Evolutionary conservation across 139 green algal species (phyloP).

Genomic region (Volvox reticuliferus): DNA sequence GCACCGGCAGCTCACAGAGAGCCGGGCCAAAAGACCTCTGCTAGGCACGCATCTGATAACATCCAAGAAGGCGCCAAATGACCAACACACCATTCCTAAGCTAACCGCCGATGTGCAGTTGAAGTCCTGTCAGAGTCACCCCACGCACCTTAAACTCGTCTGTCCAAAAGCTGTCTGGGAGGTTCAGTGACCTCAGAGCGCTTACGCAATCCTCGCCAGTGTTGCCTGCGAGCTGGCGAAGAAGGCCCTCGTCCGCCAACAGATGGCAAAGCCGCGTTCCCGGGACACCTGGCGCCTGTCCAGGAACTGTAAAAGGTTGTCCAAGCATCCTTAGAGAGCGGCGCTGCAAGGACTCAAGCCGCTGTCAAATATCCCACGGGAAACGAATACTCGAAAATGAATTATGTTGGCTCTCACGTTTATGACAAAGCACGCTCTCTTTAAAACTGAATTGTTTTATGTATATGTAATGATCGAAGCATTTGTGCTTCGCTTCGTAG

Average conservation of each 20-base stretch:
- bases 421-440: not conserved
- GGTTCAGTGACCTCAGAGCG: slow-evolving; percentile 12
- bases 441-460: not conserved
- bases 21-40: not conserved
- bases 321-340: not conserved
- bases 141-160: slow-evolving; percentile 38
- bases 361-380: not conserved
- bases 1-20: not conserved
- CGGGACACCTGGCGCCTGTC: not conserved
- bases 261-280: slow-evolving; percentile 39
- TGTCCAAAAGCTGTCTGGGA: slow-evolving; percentile 34
- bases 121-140: not conserved
- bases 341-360: not conserved
- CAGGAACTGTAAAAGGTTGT: slow-evolving; percentile 8
- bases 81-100: not conserved
- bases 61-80: not conserved
- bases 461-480: not conserved
- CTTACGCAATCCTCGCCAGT: slow-evolving; percentile 32
- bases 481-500: not conserved
- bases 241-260: slow-evolving; percentile 20
- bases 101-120: slow-evolving; percentile 33
- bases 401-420: not conserved
- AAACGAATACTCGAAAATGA: not conserved
- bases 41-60: not conserved
- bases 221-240: not conserved